Conservation (phyloP, 169 alveolate species). For the Eimeria sp. region DNA sequence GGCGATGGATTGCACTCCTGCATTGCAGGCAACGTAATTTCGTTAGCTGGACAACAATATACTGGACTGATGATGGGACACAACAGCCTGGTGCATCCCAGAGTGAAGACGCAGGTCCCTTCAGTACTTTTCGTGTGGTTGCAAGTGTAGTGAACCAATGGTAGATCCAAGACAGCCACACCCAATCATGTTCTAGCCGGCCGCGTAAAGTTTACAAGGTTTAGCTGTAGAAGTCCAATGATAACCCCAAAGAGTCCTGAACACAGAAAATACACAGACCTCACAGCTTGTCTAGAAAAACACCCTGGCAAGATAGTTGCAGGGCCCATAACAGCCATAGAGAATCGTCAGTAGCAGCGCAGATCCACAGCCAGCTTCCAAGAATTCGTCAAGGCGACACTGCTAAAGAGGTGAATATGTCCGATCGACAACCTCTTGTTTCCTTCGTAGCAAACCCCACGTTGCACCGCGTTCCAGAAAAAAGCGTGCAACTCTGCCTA, state of each 20-base stretch:
- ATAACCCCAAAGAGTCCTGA: conserved; percentile 86
- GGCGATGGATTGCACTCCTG: not conserved
- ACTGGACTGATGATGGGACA: not conserved
- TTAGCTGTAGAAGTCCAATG: conserved; percentile 87
- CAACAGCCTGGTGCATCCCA: not conserved
- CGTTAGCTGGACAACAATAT: not conserved
- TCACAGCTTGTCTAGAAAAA: not conserved
- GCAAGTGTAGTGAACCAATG: not conserved
- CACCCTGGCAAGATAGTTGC: not conserved
- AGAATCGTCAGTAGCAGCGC: not conserved
- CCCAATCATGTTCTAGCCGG: conserved; percentile 20
- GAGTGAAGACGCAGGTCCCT: not conserved
- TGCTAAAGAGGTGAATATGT: not conserved
- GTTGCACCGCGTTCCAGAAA: not conserved
- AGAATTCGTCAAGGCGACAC: not conserved
- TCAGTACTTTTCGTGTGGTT: not conserved
- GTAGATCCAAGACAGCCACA: not conserved
- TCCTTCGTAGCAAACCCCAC: not conserved
- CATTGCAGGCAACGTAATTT: not conserved
- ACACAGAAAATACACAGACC: not conserved
- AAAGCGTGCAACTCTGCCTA: conserved; percentile 57
- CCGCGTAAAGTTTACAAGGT: conserved; percentile 87
- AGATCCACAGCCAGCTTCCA: not conserved
- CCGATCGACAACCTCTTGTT: no score
- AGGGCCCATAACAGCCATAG: not conserved